Evolutionary conservation across 768 basidiomycete species (phyloP), one percentile per base, ranked within the genome.

Genomic region (Boletus subparvulus): DNA sequence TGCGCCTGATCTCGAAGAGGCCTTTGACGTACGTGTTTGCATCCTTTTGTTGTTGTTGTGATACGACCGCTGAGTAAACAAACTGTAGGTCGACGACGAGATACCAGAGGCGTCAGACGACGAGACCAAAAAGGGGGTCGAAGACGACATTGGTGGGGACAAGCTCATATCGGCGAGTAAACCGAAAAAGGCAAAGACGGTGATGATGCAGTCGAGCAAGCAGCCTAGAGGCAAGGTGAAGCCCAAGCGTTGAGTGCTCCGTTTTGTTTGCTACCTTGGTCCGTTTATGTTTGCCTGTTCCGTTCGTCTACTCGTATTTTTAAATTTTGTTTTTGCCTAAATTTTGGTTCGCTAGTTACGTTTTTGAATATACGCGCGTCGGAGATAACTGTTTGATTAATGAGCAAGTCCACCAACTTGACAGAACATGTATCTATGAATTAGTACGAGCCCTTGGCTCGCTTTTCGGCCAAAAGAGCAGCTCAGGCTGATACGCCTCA

Each of bases 1-100:
- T 6, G 83, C 83, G 11, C 94, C 96, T 0, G 96, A 98, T 74
- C 79, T 94, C 19, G 96, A 98, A 69, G 96, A n/a, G n/a, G n/a
- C n/a, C n/a, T n/a, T n/a, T n/a, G n/a, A n/a, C n/a, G n/a, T n/a
- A n/a, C n/a, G n/a, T 98, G 49, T 42, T 30, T 33, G n/a, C n/a
- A n/a, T n/a, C n/a, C n/a, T n/a, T n/a, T n/a, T n/a, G 24, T 19
- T 30, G 16, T 39, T 24, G 12, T 41, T 30, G 39, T 19, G 43
- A 19, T 35, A 14, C 6, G 36, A 42, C 26, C 48, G 26, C 36
- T 65, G 33, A 60, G 45, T n/a, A 4, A n/a, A n/a, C n/a, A n/a
- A n/a, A n/a, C 37, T 19, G 7, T 52, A 78, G 81, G 66, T 76
- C 62, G 80, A 82, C 26, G 82, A 81, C 47, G 75, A 76, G 19